Base-by-base conservation (phyloP, 2,329 filamentous ascomycete species). In the Oidium heveae region DNA sequence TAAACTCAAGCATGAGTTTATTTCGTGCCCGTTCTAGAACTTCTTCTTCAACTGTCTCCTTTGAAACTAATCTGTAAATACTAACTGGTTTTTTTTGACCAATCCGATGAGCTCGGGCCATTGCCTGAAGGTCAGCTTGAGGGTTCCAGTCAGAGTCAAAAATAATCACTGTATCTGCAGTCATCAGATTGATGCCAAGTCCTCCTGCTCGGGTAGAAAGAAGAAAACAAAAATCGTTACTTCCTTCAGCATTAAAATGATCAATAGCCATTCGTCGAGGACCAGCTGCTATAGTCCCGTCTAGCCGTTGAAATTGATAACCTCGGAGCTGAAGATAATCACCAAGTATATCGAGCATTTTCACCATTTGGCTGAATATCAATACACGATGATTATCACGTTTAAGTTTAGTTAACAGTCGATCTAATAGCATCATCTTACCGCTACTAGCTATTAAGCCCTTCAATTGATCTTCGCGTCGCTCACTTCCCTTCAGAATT, bases 61-160 rank as follows among this genome's bases (percentile, higher is more conserved):
- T 96, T 1, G 91, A 94, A 0, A 98, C 89, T 7, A 98, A 75
- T 37, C 93, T 83, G 65, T 96, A 98, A 53, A 98, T 89, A 60
- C 85, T 96, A 60, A 98, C 91, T 7, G 91, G 89, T 58, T 82
- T 87, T 66, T 91, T 94, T 66, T 98, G 91, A 2, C 91, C 91
- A 59, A 98, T 98, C 67, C 91, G 84, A 69, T 98, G 93, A 56
- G 93, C 93, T 68, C 91, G 83, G 56, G 91, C 91, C 91, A 98
- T 98, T 43, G 91, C 91, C 67, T 98, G 91, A 60, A 98, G 71
- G 71, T 98, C 93, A 7, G 91, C 91, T 66, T 98, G 91, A 18
- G 91, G 93, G 61, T 98, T 98, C 91, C 93, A 98, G 64, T 95
- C 88, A 0, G 91, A 96, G 66, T 98, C 93, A 63, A 96, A 98